Base-by-base conservation (phyloP, 257 asterid genomes). In the Solanum appendiculatum region DNA sequence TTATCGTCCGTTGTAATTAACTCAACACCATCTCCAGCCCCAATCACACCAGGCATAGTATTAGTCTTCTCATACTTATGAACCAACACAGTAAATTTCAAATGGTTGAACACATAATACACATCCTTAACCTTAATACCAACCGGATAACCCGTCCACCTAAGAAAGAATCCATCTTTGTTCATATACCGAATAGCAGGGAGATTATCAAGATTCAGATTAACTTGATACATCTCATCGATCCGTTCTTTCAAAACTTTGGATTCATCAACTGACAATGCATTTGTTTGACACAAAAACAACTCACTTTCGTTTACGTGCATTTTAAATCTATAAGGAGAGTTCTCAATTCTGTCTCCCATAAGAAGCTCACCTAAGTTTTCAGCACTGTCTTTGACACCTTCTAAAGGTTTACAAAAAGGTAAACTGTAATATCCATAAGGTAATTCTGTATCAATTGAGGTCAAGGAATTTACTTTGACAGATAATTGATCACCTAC, bases 331-430 rank as follows among this genome's bases (percentile, higher is more conserved):
- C 48, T 58, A 31, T 88, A 88, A 1, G 89, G 89, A 9, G 89
- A 88, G 74, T 84, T 88, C 60, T 88, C 89, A 74, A 88, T 88
- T 74, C 89, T 74, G 15, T 88, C 89, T 36, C 89, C 89, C 89
- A 84, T 88, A 12, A 88, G 87, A 36, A 88, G 89, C 82, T 88
- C 89, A 56, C 89, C 89, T 58, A 88, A 86, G 74, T 88, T 88
- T 84, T 88, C 89, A 73, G 89, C 89, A 88, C 89, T 88, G 20
- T 88, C 89, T 31, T 88, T 88, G 34, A 88, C 86, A 74, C 89
- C 89, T 25, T 88, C 89, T 37, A 73, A 73, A 74, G 89, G 89
- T 58, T 88, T 88, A 84, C 89, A 88, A 58, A 88, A 88, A 36
- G 89, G 87, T 21, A 88, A 74, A 36, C 86, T 88, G 1, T 88